Evolutionary conservation across 306 rosid genomes (phyloP).

Genomic region (Lathyrus oleraceus): DNA sequence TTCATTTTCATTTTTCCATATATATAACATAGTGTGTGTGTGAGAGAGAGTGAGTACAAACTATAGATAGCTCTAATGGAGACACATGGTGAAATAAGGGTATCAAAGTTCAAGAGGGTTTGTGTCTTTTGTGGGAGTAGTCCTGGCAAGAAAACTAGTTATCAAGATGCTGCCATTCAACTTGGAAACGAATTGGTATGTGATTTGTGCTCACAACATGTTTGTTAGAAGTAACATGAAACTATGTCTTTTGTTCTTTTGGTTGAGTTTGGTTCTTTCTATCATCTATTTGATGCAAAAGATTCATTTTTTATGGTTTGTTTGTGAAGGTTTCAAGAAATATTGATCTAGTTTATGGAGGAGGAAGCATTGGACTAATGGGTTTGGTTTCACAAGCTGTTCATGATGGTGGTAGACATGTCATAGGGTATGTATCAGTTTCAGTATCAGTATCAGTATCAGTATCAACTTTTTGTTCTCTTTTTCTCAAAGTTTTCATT

Average conservation of each 20-base stretch:
- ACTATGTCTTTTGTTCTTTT: neutral
- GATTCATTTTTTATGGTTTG: conserved; percentile 16
- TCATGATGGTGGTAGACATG: conserved; percentile 98
- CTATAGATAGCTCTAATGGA: conserved; percentile 49
- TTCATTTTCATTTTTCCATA: neutral
- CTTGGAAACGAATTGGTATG: conserved; percentile 98
- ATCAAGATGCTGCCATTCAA: conserved; percentile 92
- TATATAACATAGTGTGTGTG: neutral
- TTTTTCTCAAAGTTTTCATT: conserved; percentile 10
- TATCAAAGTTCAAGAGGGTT: conserved; percentile 83
- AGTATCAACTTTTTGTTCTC: neutral
- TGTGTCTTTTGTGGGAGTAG: conserved; percentile 99
- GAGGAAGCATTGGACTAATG: conserved; percentile 99
- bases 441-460: too few relatives aligned
- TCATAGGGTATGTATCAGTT: conserved; percentile 79
- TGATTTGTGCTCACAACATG: conserved; percentile 46
- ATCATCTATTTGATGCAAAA: too few relatives aligned
- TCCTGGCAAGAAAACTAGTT: conserved; percentile 90
- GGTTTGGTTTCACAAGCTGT: conserved; percentile 99
- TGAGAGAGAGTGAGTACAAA: neutral
- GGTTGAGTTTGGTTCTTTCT: too few relatives aligned
- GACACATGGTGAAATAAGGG: conserved; percentile 60
- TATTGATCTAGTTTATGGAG: conserved; percentile 97
- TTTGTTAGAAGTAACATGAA: conserved; percentile 36
- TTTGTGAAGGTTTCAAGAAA: conserved; percentile 79